phyloP scores from a whole-genome alignment of 164 flowering plant genomes.

The Magnolia changhungtana region DNA sequence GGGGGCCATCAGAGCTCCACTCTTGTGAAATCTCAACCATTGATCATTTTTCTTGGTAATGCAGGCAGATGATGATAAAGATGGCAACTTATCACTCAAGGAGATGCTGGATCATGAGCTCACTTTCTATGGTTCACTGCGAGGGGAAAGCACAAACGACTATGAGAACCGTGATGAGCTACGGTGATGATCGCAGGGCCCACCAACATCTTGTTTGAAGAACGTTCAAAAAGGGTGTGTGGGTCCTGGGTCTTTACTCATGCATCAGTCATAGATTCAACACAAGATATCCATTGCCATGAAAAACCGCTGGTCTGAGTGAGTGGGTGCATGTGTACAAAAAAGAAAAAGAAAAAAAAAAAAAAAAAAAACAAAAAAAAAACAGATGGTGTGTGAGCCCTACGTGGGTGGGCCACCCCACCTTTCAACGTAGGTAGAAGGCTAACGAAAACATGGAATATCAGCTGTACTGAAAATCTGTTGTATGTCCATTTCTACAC shows the following conservation, averaged over 20 bases:
- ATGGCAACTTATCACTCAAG: slow-evolving; percentile 38
- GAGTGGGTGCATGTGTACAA: no score
- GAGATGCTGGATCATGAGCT: slow-evolving; percentile 59
- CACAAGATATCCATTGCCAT: no score
- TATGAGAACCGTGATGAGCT: slow-evolving; percentile 47
- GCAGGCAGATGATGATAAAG: slow-evolving; percentile 61
- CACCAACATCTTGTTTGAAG: background rate
- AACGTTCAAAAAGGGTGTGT: background rate
- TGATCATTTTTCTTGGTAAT: background rate
- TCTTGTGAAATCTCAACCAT: background rate
- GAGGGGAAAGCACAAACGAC: slow-evolving; percentile 17
- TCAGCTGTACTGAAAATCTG: background rate
- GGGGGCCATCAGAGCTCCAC: background rate
- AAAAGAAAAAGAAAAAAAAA: no score
- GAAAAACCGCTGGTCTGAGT: no score
- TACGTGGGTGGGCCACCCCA: background rate
- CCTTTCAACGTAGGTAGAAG: background rate
- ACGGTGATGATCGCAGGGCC: slow-evolving; percentile 8
- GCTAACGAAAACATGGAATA: background rate
- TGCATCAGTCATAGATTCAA: no score
- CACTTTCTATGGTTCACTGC: slow-evolving; percentile 45
- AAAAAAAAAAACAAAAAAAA: no score
- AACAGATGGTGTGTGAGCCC: background rate
- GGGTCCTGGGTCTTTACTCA: no score
- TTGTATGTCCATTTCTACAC: background rate